Base-by-base conservation (phyloP, 495 filamentous ascomycete species). In the Hypoxylon intermedium region DNA sequence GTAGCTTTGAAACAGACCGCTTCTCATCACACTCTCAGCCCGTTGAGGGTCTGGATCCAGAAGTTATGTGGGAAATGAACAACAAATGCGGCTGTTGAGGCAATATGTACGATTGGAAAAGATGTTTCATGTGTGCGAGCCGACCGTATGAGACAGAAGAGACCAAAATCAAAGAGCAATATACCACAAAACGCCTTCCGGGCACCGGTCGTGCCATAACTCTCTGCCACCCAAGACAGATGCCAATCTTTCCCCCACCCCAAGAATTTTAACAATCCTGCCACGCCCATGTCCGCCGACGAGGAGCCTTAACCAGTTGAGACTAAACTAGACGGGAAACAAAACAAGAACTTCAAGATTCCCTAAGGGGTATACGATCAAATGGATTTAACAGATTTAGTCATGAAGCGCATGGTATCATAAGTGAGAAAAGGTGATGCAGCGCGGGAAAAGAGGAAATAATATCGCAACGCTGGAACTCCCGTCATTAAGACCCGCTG, bases 351-450 rank as follows among this genome's bases (percentile, higher is more conserved):
- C 40, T 36, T 45, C 9, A 47, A 41, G 19, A 26, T 41, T 65
- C 51, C 57, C 52, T 52, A 40, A 38, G 50, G 62, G 57, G 63
- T 66, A 66, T 65, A 65, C 57, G 56, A 60, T 47, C 18, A 47
- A n/a, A 20, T 42, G 49, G 55, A 38, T 59, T 54, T 59, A 65
- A 65, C 43, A 51, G 31, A 11, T 46, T 45, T 42, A 42, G 33
- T 65, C 61, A 58, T 66, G 56, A 60, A 60, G 62, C 62, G 57
- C 57, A 44, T 65, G 63, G 63, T 66, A 66, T 66, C 63, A 58
- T 61, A 58, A 61, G 43, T 30, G 49, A 60, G 47, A 40, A 47
- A 18, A 15, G 40, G 46, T 52, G 44, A 38, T 57, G 63, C 63
- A 53, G 61, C 61, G 61, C 61, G 41, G 19, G 31, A 50, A 54